Evolutionary conservation across 1,284 basidiomycete genomes (phyloP).

Genomic region (Leccinum griseonigrum): DNA sequence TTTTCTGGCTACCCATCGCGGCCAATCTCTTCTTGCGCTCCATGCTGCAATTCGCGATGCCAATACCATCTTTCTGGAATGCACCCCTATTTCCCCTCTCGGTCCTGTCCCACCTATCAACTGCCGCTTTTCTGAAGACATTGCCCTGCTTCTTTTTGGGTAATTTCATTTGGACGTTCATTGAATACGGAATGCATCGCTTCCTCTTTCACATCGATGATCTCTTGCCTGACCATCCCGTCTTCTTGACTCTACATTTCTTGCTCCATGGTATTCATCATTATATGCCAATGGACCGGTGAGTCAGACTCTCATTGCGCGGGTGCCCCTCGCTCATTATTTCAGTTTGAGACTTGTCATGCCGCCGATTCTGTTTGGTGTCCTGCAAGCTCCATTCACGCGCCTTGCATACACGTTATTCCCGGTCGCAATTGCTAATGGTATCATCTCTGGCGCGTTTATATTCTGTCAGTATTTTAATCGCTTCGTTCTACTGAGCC

Average conservation of each 20-base stretch:
- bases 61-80: conserved; percentile 54
- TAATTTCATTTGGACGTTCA: conserved; percentile 90
- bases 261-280: conserved; percentile 96
- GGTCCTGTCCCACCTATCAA: conserved; percentile 45
- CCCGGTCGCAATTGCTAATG: conserved; percentile 85
- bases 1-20: conserved; percentile 91
- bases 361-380: conserved; percentile 87
- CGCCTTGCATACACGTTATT: conserved; percentile 83
- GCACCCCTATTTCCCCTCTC: conserved; percentile 56
- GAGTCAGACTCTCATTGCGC: conserved; percentile 1
- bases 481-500: background rate
- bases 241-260: conserved; percentile 88
- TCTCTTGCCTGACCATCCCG: conserved; percentile 81
- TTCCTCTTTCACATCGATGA: conserved; percentile 98
- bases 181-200: conserved; percentile 95
- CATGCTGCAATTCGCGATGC: conserved; percentile 74
- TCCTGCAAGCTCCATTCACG: conserved; percentile 87
- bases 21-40: conserved; percentile 80
- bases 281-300: conserved; percentile 96
- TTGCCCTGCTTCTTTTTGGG: conserved; percentile 74
- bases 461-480: conserved; percentile 71
- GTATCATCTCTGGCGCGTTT: conserved; percentile 90
- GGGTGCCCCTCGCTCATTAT: conserved; percentile 6
- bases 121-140: conserved; percentile 48
- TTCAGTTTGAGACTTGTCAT: conserved; percentile 89